Percentiles rank a stretch among this genome's conserved stretches.
Evolutionary conservation across 441 rosid species (phyloP).

Genomic region (Croton setiger): DNA sequence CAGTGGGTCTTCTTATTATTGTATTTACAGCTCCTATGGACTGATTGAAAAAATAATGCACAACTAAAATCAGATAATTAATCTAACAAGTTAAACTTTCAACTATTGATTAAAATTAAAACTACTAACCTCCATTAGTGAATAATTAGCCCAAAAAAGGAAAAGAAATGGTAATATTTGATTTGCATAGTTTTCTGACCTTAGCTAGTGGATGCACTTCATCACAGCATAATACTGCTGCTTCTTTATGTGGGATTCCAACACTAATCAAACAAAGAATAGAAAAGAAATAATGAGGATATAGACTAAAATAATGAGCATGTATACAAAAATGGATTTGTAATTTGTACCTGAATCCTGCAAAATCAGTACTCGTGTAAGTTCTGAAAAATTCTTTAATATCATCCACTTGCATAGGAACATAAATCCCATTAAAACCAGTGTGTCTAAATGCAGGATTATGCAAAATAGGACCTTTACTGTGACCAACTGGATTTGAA

Average conservation of each 20-base stretch:
- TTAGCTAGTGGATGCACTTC: conserved; percentile 57
- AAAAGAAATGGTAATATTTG: too few species aligned
- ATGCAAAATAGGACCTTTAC: conserved; percentile 55
- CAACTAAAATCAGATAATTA: background rate
- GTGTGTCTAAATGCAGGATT: conserved; percentile 47
- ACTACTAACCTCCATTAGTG: too few species aligned
- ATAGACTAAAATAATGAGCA: too few species aligned
- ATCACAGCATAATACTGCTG: conserved; percentile 41
- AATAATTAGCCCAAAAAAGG: too few species aligned
- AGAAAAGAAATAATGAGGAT: too few species aligned
- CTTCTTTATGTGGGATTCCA: conserved; percentile 59
- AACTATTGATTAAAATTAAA: too few species aligned
- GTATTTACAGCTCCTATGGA: conserved; percentile 52
- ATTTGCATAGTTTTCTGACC: conserved; percentile 29
- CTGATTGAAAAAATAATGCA: conserved; percentile 23
- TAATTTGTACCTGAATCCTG: conserved; percentile 66
- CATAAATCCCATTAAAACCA: conserved; percentile 48
- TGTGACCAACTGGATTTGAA: conserved; percentile 60
- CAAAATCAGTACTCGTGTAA: conserved; percentile 48
- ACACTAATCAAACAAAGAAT: conserved; percentile 31
- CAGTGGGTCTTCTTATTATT: conserved; percentile 42
- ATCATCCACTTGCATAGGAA: conserved; percentile 54
- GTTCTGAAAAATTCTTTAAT: conserved; percentile 39
- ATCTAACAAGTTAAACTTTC: too few species aligned
- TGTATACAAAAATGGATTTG: too few species aligned